Conservation (phyloP, 768 basidiomycete genomes). For the Phaeolepiota aurea region DNA sequence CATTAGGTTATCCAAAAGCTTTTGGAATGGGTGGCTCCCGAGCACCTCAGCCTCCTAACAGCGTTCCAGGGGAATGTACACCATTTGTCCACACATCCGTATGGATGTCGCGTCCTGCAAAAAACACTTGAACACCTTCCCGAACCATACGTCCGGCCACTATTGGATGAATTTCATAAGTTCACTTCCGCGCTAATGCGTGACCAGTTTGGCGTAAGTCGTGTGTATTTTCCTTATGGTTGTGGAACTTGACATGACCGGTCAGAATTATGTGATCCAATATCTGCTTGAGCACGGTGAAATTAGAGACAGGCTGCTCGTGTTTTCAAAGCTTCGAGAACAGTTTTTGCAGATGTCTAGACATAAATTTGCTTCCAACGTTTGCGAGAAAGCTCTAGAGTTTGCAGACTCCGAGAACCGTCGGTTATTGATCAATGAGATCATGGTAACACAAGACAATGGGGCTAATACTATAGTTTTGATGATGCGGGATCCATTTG, state of each 20-base stretch:
- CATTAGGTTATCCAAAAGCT: constrained; percentile 85
- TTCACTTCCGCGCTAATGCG: constrained; percentile 69
- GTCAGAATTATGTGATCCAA: constrained; percentile 91
- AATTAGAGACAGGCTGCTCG: constrained; percentile 54
- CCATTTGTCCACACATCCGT: constrained; percentile 80
- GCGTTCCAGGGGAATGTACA: constrained; percentile 72
- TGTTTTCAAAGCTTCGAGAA: constrained; percentile 65
- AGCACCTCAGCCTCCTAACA: constrained; percentile 68
- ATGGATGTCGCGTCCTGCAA: constrained; percentile 92
- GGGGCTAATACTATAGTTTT: constrained; percentile 62
- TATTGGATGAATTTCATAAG: constrained; percentile 79
- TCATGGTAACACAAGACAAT: constrained; percentile 58
- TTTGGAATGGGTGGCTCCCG: constrained; percentile 70
- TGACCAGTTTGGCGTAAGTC: constrained; percentile 82
- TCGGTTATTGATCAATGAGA: constrained; percentile 68
- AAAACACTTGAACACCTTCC: constrained; percentile 84
- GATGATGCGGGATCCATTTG: constrained; percentile 85
- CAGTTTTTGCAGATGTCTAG: constrained; percentile 74
- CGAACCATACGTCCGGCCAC: constrained; percentile 50
- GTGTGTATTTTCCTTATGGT: not conserved
- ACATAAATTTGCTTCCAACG: constrained; percentile 94
- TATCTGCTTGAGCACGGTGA: constrained; percentile 82
- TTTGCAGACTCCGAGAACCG: constrained; percentile 59
- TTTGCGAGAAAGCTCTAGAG: constrained; percentile 83
- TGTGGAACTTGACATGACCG: constrained; percentile 1